Percentiles rank a stretch among this genome's conserved stretches.
phyloP scores from a whole-genome alignment of 768 basidiomycete genomes.

The Suillus subalutaceus region DNA sequence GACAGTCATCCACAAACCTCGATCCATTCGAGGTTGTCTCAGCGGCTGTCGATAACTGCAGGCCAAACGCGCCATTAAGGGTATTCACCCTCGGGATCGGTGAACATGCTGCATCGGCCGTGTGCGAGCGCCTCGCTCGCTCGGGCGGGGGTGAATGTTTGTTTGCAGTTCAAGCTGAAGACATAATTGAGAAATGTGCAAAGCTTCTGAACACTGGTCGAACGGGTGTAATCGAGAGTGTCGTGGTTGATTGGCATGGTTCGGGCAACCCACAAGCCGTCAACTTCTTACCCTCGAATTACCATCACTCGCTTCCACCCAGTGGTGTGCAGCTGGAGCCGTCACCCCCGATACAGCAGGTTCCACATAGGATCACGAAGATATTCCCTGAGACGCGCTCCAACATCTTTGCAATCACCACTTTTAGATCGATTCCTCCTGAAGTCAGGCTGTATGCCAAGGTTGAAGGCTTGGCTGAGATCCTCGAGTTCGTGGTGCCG shows the following conservation, averaged over 20 bases:
- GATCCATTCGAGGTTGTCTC: conserved; percentile 22
- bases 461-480: conserved; percentile 27
- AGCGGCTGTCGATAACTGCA: conserved; percentile 35
- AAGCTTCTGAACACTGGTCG: conserved; percentile 53
- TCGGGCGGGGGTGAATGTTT: conserved; percentile 54
- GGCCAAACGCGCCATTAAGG: conserved; percentile 39
- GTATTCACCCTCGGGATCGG: conserved; percentile 66
- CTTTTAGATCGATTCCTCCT: conserved; percentile 24
- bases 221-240: conserved; percentile 46
- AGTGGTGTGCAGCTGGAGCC: conserved; percentile 32
- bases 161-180: conserved; percentile 47
- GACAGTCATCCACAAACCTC: conserved; percentile 21
- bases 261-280: conserved; percentile 16
- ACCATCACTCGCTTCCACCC: conserved; percentile 22
- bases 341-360: conserved; percentile 37
- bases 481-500: conserved; percentile 20
- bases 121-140: conserved; percentile 55
- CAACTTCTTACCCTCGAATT: conserved; percentile 9
- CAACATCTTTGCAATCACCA: conserved; percentile 36
- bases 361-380: conserved; percentile 31
- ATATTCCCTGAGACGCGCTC: conserved; percentile 38
- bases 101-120: conserved; percentile 45
- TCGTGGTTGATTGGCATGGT: conserved; percentile 51
- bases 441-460: conserved; percentile 31
- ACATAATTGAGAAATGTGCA: conserved; percentile 51